These are phyloP conservation scores for Leptographium lundbergii DNA, from an alignment of 2,329 filamentous ascomycete genomes.

Conservation along the genomic window DNA sequence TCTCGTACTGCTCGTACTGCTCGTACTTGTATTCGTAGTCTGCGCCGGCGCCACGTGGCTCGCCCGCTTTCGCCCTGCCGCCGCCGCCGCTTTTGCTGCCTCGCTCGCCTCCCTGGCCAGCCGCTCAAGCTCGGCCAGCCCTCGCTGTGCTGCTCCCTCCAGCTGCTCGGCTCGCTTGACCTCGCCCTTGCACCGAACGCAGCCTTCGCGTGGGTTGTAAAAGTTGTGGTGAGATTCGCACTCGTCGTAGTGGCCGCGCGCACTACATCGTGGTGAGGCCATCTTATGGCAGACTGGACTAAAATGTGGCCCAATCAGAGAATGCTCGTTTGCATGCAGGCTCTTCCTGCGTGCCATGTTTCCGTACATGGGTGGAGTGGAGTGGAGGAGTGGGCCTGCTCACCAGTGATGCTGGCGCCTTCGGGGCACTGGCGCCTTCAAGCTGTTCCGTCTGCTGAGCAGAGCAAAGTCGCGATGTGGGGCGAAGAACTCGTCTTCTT, in stretches of 20 bases:
- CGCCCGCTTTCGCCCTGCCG: not conserved
- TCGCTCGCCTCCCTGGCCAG: not conserved
- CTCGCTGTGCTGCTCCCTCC: not conserved
- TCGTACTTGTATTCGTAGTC: not conserved
- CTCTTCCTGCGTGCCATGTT: not conserved
- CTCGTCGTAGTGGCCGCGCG: not conserved
- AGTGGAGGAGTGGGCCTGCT: too few relatives aligned
- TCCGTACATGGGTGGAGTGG: too few relatives aligned
- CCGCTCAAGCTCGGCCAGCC: not conserved
- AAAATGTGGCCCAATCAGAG: not conserved
- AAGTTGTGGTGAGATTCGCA: slow-evolving; percentile 9
- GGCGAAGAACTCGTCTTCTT: not conserved
- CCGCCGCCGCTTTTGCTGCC: not conserved
- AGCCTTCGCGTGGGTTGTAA: slow-evolving; percentile 11
- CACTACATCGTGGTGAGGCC: not conserved
- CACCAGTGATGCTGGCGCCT: not conserved
- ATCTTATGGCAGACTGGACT: slow-evolving; percentile 2
- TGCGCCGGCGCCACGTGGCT: not conserved
- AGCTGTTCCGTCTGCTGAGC: not conserved
- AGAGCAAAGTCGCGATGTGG: not conserved
- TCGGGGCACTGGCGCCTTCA: not conserved
- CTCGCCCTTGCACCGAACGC: slow-evolving; percentile 1
- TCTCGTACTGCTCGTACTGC: too few relatives aligned
- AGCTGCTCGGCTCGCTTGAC: not conserved
- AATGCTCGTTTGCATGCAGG: too few relatives aligned